phyloP scores from a whole-genome alignment of 305 asterid genomes.

The Nicotiana rustica region DNA sequence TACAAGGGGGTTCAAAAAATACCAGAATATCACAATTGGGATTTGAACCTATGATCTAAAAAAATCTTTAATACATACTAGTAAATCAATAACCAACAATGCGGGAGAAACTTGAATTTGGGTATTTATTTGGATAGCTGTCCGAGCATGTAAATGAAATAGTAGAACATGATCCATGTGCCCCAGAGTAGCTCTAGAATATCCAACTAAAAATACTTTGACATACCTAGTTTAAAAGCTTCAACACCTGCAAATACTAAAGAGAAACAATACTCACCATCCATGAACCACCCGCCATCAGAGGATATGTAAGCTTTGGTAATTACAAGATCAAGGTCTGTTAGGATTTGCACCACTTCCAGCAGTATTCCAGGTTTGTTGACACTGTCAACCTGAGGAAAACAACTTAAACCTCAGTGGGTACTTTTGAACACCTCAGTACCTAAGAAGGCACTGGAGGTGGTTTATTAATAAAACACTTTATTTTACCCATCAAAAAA shows the following conservation, averaged over 20 bases:
- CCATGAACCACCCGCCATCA: constrained; percentile 99
- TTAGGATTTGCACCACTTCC: constrained; percentile 94
- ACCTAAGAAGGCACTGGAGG: neutral
- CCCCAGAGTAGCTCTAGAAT: constrained; percentile 22
- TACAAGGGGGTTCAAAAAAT: neutral
- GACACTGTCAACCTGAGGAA: constrained; percentile 89
- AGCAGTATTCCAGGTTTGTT: constrained; percentile 95
- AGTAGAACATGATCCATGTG: constrained; percentile 5
- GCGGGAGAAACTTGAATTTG: constrained; percentile 22
- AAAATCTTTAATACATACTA: neutral
- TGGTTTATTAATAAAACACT: neutral
- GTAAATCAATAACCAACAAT: constrained; percentile 20
- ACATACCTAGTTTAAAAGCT: neutral
- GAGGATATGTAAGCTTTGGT: constrained; percentile 97
- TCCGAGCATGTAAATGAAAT: constrained; percentile 27
- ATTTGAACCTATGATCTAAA: constrained; percentile 1
- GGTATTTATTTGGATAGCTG: constrained; percentile 11
- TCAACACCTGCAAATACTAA: constrained; percentile 9
- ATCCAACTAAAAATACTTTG: constrained; percentile 29
- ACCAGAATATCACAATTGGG: neutral
- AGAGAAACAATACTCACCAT: constrained; percentile 62
- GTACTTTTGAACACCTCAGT: constrained; percentile 24
- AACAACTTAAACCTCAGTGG: constrained; percentile 33
- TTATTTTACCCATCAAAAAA: neutral
- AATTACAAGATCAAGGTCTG: constrained; percentile 87